Base-by-base conservation (phyloP, 2,329 filamentous ascomycete genomes). In the Fusarium penzigii region DNA sequence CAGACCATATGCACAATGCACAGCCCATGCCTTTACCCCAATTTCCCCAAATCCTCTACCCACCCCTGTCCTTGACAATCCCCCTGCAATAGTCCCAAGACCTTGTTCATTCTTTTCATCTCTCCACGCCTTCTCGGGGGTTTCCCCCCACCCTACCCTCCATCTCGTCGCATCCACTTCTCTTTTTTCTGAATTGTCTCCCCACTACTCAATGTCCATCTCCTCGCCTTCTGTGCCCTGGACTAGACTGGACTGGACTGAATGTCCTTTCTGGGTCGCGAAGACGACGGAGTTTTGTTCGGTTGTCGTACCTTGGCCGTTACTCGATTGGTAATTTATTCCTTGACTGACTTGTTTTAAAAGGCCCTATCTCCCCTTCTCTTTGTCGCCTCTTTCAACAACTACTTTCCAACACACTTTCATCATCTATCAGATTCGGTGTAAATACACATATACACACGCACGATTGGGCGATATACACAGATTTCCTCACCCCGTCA, bases 261-360 rank as follows among this genome's bases (percentile, higher is more conserved):
- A 25, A 34, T 47, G 34, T 50, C 29, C 45, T 51, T 46, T 25
- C 44, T 25, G 42, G 48, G 36, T 46, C 42, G 13, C 42, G 29
- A 38, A 45, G 47, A 43, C 17, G 43, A 48, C 38, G 39, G 49
- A 38, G 51, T 49, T 52, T 51, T 48, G 43, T 17, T 14, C 42
- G 14, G 39, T 46, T 46, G 42, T 42, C 48, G 36, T 52, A 38
- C 51, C 52, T 49, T 49, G 42, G 48, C 53, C 42, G 32, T 46
- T 45, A 42, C 50, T 57, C 53, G 42, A 42, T 43, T 46, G 51
- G 54, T 56, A 52, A 52, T 17, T 40, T 49, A 40, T 17, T 46
- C 44, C 43, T 47, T 47, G 49, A 39, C 41, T 54, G 34, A 25
- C 46, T 47, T 39, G 48, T 43, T 56, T 65, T 65, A 65, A 63